Base-by-base conservation (phyloP, 78 protist species). In the Diacronema lutheri region DNA sequence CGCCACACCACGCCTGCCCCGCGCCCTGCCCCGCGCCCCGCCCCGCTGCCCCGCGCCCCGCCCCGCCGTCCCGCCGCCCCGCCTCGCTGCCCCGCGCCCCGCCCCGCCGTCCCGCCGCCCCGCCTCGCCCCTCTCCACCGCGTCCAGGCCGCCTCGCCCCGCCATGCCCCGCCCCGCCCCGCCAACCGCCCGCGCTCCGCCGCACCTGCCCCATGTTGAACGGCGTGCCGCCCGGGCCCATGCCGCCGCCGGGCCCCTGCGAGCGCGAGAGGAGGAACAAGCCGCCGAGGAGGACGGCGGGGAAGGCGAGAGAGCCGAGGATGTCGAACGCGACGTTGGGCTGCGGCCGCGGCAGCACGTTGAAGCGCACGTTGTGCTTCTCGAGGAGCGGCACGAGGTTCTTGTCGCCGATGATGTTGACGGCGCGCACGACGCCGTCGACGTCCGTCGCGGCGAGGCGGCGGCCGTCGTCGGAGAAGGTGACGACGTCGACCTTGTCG, bases 251-350 rank as follows among this genome's bases (percentile, higher is more conserved):
- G n/a, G n/a, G n/a, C n/a, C n/a, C n/a, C 25, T 19, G 60, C 50
- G 80, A 69, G 69, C 80, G 79, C 56, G 66, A 61, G 44, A 84
- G 72, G 44, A 84, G 65, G 60, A 72, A 56, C 44, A 84, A 82
- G 61, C 88, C 88, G 58, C 82, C 88, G 72, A 84, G 50, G 73
- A 84, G 12, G 33, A 84, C 60, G 5, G 78, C 79, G n/a, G 88
- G 88, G 88, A 84, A 72, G 82, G 77, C 65, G 64, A 84, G 88
- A 20, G 66, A 46, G 41, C 40, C 9, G 29, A 31, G 14, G 64
- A 50, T 4, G 46, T 37, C 81, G 44, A 61, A 46, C 55, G 19
- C 80, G n/a, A 33, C 77, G 19, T 58, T 0, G 23, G 62, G 62
- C 77, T 83, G 56, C 80, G 74, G 72, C 19, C 71, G 55, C 12